A percentile compares a stretch with the other conserved stretches of the same genome.
Evolutionary conservation across 176 grass and related monocot species (phyloP).

Genomic region (Musa schizocarpa): DNA sequence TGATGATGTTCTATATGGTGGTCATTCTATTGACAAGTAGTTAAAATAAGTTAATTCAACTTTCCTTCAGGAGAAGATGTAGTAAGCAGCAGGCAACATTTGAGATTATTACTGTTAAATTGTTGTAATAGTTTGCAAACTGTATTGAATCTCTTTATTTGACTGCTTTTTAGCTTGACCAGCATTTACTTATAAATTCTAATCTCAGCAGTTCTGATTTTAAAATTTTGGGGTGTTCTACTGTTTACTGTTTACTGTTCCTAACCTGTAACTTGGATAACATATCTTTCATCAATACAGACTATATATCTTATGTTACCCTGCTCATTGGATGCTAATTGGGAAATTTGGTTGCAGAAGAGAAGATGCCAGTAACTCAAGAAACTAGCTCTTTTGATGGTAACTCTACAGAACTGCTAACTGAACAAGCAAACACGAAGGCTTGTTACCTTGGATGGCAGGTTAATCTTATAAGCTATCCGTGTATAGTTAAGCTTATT

Average conservation of each 20-base stretch:
- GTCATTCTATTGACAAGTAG: slow-evolving; percentile 72
- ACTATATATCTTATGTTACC: neutral
- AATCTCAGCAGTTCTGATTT: neutral
- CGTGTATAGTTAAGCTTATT: too few species aligned
- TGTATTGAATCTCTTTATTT: neutral
- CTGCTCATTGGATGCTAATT: slow-evolving; percentile 28
- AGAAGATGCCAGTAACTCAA: slow-evolving; percentile 29
- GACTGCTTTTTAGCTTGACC: too few species aligned
- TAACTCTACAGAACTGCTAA: slow-evolving; percentile 37
- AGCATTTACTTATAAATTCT: neutral
- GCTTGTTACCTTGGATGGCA: slow-evolving; percentile 47
- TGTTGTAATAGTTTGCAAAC: neutral
- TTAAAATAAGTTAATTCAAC: slow-evolving; percentile 36
- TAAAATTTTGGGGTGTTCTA: neutral
- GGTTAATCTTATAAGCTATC: slow-evolving; percentile 40
- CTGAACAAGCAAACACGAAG: slow-evolving; percentile 32
- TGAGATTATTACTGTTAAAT: neutral
- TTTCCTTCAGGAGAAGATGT: slow-evolving; percentile 27
- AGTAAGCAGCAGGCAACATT: slow-evolving; percentile 7
- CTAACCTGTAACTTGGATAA: neutral
- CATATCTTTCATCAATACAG: neutral
- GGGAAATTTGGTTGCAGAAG: slow-evolving; percentile 64
- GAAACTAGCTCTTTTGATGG: slow-evolving; percentile 37
- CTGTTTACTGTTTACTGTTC: neutral
- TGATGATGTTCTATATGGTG: slow-evolving; percentile 80